Conservation (phyloP, 1,284 basidiomycete species). For the Cryptococcus sp. region DNA sequence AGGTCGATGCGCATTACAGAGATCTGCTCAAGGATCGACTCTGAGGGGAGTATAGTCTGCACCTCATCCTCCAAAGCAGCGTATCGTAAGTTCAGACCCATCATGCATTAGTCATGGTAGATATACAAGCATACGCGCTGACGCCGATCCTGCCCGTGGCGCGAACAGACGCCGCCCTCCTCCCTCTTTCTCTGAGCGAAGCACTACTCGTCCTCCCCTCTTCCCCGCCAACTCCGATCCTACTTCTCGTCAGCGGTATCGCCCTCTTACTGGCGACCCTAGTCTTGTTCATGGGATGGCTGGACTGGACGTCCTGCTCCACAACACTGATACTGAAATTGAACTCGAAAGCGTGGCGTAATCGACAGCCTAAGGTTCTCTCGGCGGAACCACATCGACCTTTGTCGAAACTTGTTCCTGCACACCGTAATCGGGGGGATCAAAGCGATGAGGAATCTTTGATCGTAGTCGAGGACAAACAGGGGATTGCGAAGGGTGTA, state of each 20-base stretch:
- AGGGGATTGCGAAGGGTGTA: background rate
- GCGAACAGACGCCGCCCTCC: conserved; percentile 12
- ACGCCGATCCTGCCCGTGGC: no score
- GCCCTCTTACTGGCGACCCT: conserved; percentile 10
- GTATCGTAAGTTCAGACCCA: conserved; percentile 14
- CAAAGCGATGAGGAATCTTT: no score
- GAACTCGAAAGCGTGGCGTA: background rate
- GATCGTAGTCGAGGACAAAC: background rate
- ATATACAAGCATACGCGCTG: background rate
- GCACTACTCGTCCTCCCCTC: conserved; percentile 13
- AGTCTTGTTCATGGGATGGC: conserved; percentile 4
- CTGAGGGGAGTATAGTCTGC: conserved; percentile 1
- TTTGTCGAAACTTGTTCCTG: no score
- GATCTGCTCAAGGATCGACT: conserved; percentile 7
- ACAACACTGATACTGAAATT: no score
- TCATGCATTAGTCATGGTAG: no score
- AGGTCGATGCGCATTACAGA: background rate
- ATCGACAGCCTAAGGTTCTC: background rate
- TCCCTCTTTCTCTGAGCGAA: conserved; percentile 8
- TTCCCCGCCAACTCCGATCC: conserved; percentile 15
- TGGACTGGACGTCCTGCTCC: conserved; percentile 3
- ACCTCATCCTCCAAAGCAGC: conserved; percentile 14
- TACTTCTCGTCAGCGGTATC: conserved; percentile 18
- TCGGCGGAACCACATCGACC: conserved; percentile 3
- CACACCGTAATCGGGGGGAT: no score